These are phyloP conservation scores for Acrocalymma vagum DNA, from an alignment of 2,329 filamentous ascomycete species.

Conservation along the genomic window DNA sequence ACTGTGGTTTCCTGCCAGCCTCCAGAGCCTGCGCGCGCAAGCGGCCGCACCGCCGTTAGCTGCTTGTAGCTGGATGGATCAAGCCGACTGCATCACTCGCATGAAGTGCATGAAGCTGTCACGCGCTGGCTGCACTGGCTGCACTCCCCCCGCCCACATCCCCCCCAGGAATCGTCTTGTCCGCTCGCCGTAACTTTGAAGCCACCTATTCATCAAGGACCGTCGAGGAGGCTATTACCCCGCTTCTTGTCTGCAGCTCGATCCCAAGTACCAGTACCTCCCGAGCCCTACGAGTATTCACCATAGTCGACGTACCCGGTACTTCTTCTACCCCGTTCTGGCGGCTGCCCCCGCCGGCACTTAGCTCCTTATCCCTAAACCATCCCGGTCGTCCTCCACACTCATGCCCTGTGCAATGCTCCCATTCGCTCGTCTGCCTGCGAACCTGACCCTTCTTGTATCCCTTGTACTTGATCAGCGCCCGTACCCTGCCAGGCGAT, in stretches of 20 bases:
- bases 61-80: conserved; percentile 29
- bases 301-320: conserved; percentile 32
- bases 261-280: conserved; percentile 38
- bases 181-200: conserved; percentile 42
- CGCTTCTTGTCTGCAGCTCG: conserved; percentile 42
- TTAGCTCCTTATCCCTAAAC: conserved; percentile 39
- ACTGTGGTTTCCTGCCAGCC: too few species aligned
- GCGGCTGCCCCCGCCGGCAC: conserved; percentile 37
- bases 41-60: conserved; percentile 1
- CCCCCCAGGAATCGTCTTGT: conserved; percentile 29
- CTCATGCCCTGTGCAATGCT: conserved; percentile 28
- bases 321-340: conserved; percentile 26
- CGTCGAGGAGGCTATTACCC: conserved; percentile 43
- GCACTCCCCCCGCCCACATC: conserved; percentile 34
- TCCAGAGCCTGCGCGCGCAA: too few species aligned
- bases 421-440: conserved; percentile 44
- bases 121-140: conserved; percentile 42
- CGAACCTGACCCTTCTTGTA: conserved; percentile 48
- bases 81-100: conserved; percentile 33
- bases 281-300: conserved; percentile 9
- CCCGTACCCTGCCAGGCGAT: conserved; percentile 39
- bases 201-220: conserved; percentile 45
- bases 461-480: conserved; percentile 51
- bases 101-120: conserved; percentile 39
- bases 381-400: conserved; percentile 42